A percentile compares a stretch with the other conserved stretches of the same genome.
Conservation (phyloP, 208 protist genomes). For the Crithidia fasciculata region DNA sequence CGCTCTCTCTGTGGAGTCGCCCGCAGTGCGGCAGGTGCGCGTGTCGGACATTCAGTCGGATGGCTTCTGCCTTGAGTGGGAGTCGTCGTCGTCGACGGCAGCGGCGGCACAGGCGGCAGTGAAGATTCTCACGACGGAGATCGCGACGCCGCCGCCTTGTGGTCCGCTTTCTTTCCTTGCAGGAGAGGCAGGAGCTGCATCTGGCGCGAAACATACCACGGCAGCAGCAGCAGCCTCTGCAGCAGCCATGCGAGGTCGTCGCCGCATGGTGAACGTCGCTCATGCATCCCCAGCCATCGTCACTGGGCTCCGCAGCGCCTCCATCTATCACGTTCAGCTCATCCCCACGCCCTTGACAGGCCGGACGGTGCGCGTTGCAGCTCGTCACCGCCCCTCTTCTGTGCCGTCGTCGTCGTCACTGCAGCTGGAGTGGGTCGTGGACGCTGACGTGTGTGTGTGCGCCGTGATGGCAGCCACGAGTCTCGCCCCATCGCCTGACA, state of each 20-base stretch:
- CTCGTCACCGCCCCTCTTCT: too few species aligned
- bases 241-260: background rate
- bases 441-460: conserved; percentile 1
- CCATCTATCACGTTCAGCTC: conserved; percentile 27
- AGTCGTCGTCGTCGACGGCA: background rate
- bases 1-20: conserved; percentile 16
- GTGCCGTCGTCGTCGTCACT: background rate
- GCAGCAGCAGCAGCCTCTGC: background rate
- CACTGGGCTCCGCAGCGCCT: conserved; percentile 10
- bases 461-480: conserved; percentile 22
- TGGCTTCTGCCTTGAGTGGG: conserved; percentile 14
- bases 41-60: conserved; percentile 7
- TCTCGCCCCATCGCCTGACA: background rate
- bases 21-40: conserved; percentile 12
- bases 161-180: background rate
- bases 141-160: conserved; percentile 6
- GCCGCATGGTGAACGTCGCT: background rate
- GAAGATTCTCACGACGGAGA: conserved; percentile 11
- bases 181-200: background rate
- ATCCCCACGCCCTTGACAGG: background rate
- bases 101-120: background rate
- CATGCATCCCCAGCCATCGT: conserved; percentile 7
- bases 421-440: conserved; percentile 15
- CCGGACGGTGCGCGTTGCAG: background rate
- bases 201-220: background rate